phyloP scores from a whole-genome alignment of 2,329 filamentous ascomycete genomes.

The Penicillium sp. region DNA sequence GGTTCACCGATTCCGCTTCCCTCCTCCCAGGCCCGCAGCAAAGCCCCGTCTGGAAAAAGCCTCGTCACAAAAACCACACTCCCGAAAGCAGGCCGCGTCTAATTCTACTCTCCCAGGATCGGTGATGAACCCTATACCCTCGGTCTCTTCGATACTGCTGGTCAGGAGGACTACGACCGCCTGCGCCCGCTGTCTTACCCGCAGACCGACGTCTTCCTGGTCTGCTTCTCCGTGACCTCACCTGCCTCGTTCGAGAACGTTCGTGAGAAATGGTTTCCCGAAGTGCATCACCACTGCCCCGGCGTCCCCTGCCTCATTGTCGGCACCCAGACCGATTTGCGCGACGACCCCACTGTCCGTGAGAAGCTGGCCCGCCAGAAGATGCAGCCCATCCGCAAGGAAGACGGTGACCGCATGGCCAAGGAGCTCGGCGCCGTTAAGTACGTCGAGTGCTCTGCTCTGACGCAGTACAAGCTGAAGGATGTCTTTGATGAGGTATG shows the following conservation, averaged over 20 bases:
- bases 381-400: conserved; percentile 86
- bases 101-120: conserved; percentile 62
- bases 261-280: conserved; percentile 96
- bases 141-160: conserved; percentile 95
- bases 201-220: conserved; percentile 96
- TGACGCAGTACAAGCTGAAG: conserved; percentile 98
- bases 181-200: conserved; percentile 95
- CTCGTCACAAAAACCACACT: not conserved
- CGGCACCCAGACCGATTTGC: conserved; percentile 92
- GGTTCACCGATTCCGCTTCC: conserved; percentile 44
- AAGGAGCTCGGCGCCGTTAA: conserved; percentile 97
- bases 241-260: conserved; percentile 99
- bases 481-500: conserved; percentile 97
- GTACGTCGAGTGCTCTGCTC: conserved; percentile 96
- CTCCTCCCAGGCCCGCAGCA: not conserved
- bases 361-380: conserved; percentile 95
- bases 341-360: conserved; percentile 78
- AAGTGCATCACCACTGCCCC: conserved; percentile 97
- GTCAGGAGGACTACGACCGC: conserved; percentile 98
- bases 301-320: conserved; percentile 97
- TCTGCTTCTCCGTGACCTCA: conserved; percentile 97
- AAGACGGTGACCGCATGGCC: conserved; percentile 93
- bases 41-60: not conserved
- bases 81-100: not conserved
- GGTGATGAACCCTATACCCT: conserved; percentile 97